phyloP scores from a whole-genome alignment of 2,329 filamentous ascomycete species.

The Daldinia eschscholtzii region DNA sequence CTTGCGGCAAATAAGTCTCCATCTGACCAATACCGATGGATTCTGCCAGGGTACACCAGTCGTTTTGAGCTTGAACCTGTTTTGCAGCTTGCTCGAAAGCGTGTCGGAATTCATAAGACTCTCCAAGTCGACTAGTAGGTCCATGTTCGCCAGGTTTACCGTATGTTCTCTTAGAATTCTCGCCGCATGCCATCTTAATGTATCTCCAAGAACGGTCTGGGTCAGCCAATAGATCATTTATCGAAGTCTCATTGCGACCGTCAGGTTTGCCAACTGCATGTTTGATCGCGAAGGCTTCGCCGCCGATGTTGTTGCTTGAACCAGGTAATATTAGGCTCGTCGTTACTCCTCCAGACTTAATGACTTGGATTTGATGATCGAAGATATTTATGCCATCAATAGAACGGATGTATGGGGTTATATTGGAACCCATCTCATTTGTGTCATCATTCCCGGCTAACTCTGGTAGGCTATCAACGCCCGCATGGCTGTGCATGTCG shows the following conservation, averaged over 20 bases:
- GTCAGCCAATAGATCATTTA: conserved; percentile 73
- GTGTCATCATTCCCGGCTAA: conserved; percentile 68
- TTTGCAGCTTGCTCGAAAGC: conserved; percentile 73
- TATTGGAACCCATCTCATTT: conserved; percentile 74
- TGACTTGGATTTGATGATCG: conserved; percentile 74
- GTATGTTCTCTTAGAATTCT: conserved; percentile 75
- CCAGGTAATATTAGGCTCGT: conserved; percentile 76
- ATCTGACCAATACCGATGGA: conserved; percentile 63
- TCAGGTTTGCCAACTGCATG: conserved; percentile 71
- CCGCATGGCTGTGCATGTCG: conserved; percentile 78
- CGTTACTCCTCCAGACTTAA: conserved; percentile 80
- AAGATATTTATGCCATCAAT: conserved; percentile 74
- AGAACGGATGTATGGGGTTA: conserved; percentile 76
- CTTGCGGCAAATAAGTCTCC: conserved; percentile 70
- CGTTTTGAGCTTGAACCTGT: conserved; percentile 71
- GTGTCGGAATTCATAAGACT: conserved; percentile 77
- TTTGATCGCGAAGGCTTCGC: conserved; percentile 78
- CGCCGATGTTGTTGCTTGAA: conserved; percentile 79
- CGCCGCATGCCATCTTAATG: conserved; percentile 83
- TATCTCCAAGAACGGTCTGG: conserved; percentile 75
- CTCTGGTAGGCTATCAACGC: conserved; percentile 68
- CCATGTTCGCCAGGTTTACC: conserved; percentile 66
- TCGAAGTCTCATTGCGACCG: conserved; percentile 73
- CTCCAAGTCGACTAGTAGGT: conserved; percentile 72
- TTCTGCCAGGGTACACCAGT: conserved; percentile 74